Conservation (phyloP, 176 grass and related monocot species). For the Bothriochloa decipiens region DNA sequence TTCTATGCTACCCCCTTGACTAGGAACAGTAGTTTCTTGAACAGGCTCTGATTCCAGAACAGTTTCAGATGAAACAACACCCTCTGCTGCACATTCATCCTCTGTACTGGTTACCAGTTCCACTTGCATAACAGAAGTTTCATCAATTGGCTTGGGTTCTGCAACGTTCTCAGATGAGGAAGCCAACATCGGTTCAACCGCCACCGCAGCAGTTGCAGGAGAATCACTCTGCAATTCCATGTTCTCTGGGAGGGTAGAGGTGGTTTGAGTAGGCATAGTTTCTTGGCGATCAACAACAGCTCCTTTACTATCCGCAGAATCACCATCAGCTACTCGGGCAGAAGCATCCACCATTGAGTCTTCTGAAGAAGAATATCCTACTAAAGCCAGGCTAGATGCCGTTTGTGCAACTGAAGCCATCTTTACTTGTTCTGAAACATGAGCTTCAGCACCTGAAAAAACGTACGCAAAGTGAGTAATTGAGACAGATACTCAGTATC, state of each 20-base stretch:
- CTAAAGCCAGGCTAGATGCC: constrained; percentile 36
- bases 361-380: constrained; percentile 50
- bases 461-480: constrained; percentile 25
- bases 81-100: constrained; percentile 3
- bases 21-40: constrained; percentile 22
- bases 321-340: constrained; percentile 15
- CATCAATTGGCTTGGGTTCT: constrained; percentile 8
- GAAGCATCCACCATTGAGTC: constrained; percentile 42
- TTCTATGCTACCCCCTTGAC: constrained; percentile 11
- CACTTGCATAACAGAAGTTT: constrained; percentile 33
- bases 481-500: neutral
- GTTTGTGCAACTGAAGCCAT: constrained; percentile 7
- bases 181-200: neutral
- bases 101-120: neutral
- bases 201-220: constrained; percentile 15
- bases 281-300: constrained; percentile 20
- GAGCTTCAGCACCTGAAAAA: constrained; percentile 40
- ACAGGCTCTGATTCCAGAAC: neutral
- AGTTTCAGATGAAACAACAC: constrained; percentile 7
- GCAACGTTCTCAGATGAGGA: neutral
- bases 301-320: constrained; percentile 24
- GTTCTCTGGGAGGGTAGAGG: constrained; percentile 16
- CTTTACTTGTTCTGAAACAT: constrained; percentile 31
- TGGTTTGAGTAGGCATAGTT: constrained; percentile 17
- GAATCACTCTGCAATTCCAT: constrained; percentile 17